Conservation (phyloP, 495 filamentous ascomycete genomes). For the Hypoxylon intermedium region DNA sequence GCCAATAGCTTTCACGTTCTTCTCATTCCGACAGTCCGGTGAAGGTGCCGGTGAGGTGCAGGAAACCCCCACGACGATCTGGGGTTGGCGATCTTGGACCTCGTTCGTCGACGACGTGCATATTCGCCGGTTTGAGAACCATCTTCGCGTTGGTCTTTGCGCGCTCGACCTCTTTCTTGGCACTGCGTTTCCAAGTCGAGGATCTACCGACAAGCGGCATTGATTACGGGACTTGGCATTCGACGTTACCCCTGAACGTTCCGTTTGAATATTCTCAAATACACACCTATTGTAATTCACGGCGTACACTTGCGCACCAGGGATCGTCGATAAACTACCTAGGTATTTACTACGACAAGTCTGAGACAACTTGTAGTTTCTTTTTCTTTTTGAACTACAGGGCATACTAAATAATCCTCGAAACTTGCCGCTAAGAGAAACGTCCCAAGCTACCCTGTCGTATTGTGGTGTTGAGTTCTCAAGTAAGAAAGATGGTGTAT, state of each 20-base stretch:
- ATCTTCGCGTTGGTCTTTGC: constrained; percentile 1
- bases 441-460: neutral
- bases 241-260: too few relatives aligned
- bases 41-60: neutral
- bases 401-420: too few relatives aligned
- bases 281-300: too few relatives aligned
- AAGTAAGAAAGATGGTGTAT: constrained; percentile 78
- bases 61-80: neutral
- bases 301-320: too few relatives aligned
- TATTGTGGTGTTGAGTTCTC: neutral
- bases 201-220: neutral
- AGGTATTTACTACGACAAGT: too few relatives aligned
- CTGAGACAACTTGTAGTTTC: too few relatives aligned
- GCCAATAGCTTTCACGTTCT: constrained; percentile 1
- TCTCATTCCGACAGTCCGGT: neutral
- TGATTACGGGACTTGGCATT: neutral
- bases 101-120: neutral
- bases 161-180: neutral
- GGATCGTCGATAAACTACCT: too few relatives aligned
- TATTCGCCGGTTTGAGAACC: neutral
- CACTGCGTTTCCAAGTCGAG: constrained; percentile 1
- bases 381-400: too few relatives aligned
- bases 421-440: neutral
- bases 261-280: too few relatives aligned
- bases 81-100: constrained; percentile 7